A percentile compares a stretch with the other conserved stretches of the same genome.
Evolutionary conservation across 2,329 filamentous ascomycete genomes (phyloP).

Genomic region (Curvularia lunata): DNA sequence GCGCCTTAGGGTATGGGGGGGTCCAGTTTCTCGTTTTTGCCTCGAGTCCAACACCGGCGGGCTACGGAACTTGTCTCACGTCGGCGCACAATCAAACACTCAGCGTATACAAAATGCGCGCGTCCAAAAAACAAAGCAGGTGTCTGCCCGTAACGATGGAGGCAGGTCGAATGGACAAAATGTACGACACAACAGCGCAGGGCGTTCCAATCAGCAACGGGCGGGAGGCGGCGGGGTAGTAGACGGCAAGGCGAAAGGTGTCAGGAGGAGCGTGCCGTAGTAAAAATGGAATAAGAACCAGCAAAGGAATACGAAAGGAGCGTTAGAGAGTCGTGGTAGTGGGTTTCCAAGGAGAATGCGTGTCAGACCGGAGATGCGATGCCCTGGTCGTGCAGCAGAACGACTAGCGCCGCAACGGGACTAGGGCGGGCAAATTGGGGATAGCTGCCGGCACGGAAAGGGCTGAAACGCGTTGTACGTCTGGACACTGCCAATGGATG

Average conservation of each 20-base stretch:
- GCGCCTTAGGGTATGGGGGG: not conserved
- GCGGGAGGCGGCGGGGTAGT: not conserved
- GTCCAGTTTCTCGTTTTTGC: not conserved
- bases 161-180: constrained; percentile 1
- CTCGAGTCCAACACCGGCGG: not conserved
- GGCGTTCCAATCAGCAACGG: not conserved
- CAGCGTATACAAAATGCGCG: not conserved
- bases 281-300: not conserved
- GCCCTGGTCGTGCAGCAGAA: not conserved
- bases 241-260: not conserved
- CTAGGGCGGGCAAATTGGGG: not conserved
- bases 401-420: not conserved
- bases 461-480: constrained; percentile 5
- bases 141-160: not conserved
- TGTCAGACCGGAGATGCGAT: not conserved
- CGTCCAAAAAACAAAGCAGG: not conserved
- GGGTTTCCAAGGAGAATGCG: constrained; percentile 7
- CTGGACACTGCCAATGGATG: constrained; percentile 2
- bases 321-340: constrained; percentile 1
- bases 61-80: not conserved
- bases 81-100: not conserved
- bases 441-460: constrained; percentile 8
- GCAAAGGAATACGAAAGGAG: constrained; percentile 3
- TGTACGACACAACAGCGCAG: not conserved
- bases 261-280: not conserved